Base-by-base conservation (phyloP, 257 asterid species). In the Handroanthus guayacan region DNA sequence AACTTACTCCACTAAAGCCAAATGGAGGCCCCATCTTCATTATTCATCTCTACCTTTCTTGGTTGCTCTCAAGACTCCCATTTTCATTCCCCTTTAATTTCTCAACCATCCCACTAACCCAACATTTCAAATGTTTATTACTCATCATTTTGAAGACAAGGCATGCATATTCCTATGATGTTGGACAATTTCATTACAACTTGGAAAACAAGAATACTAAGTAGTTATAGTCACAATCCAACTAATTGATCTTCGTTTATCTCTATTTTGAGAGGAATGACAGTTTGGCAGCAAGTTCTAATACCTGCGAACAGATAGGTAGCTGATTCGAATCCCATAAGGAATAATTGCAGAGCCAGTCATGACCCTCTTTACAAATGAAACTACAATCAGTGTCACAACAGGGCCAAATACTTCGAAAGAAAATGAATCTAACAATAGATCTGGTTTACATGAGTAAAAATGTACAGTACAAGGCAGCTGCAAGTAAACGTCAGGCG, bases 21-120 rank as follows among this genome's bases (percentile, higher is more conserved):
- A 77, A 8, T 74, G 85, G 85, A 78, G 90, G 87, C 9, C 87
- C 86, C 84, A 84, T 80, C 68, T 36, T 51, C 73, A 71, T 79
- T 61, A 81, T 76, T 80, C 62, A 71, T 69, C 63, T 69, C 69
- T 75, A 77, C 69, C 81, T 57, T 62, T 62, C 83, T 54, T 71
- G 39, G 71, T 72, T n/a, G 62, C 78, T 74, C 75, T 61, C 75
- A 78, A 69, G 68, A 68, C 80, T 14, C 34, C 13, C 9, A 16
- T 11, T 10, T 2, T 18, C 2, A 3, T 51, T 51, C 14, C 14
- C 5, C 17, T 51, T 51, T 45, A 10, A 3, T 41, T 8, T 70
- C 34, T 48, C 67, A 62, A 48, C 75, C 13, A 69, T 52, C 80
- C 78, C 77, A 69, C 78, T 78, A 37, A 20, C 48, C 36, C 67